phyloP scores from a whole-genome alignment of 176 grass and related monocot genomes.

The Microstegium vimineum region DNA sequence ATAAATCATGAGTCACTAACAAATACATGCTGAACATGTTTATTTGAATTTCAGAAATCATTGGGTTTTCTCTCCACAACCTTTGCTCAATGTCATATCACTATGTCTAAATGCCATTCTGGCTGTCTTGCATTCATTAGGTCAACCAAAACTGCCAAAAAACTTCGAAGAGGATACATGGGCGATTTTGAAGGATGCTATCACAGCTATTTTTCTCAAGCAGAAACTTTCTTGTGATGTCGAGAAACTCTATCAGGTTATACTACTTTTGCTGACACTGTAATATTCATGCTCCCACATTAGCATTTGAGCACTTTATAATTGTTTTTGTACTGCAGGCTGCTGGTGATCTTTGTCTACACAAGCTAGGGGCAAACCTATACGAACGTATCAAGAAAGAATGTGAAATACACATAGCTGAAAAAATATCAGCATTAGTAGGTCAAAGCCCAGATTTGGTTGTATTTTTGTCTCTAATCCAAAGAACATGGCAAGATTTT shows the following conservation, averaged over 20 bases:
- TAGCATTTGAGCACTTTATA: conserved; percentile 24
- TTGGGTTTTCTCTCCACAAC: background rate
- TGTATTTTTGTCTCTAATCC: conserved; percentile 83
- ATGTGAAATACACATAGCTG: conserved; percentile 91
- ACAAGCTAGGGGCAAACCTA: conserved; percentile 82
- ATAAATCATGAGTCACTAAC: background rate
- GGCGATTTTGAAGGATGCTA: conserved; percentile 87
- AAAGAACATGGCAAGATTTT: conserved; percentile 99
- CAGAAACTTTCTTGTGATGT: conserved; percentile 73
- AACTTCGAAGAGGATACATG: conserved; percentile 97
- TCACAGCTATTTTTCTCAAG: conserved; percentile 97
- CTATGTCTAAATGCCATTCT: background rate
- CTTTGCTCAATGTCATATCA: background rate
- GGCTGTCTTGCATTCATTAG: conserved; percentile 47
- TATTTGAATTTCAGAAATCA: conserved; percentile 13
- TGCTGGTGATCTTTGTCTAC: conserved; percentile 80
- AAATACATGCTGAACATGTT: conserved; percentile 4
- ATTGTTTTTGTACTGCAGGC: conserved; percentile 50
- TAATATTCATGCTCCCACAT: background rate
- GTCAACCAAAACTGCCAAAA: conserved; percentile 79
- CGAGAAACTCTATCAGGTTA: conserved; percentile 98
- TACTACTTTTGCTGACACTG: conserved; percentile 14
- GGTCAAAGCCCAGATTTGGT: conserved; percentile 95
- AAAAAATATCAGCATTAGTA: conserved; percentile 74
- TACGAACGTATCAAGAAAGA: conserved; percentile 84